phyloP scores from a whole-genome alignment of 805 yeast species.

The Metschnikowia santaceciliae region DNA sequence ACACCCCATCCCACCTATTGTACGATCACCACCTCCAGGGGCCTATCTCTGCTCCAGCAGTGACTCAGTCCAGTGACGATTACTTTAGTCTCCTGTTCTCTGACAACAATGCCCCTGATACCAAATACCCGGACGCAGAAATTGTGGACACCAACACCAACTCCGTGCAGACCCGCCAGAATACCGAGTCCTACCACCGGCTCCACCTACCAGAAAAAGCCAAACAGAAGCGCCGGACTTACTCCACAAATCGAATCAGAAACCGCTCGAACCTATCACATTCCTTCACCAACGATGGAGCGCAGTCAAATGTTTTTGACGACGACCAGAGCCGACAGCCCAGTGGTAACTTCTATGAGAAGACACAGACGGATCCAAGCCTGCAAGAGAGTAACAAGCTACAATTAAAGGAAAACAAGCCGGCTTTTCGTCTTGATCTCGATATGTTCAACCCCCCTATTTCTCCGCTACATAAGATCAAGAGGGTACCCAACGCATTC shows the following conservation, averaged over 20 bases:
- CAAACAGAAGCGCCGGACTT: conserved; percentile 5
- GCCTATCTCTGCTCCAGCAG: conserved; percentile 16
- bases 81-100: conserved; percentile 11
- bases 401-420: conserved; percentile 14
- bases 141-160: neutral
- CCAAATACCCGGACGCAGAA: neutral
- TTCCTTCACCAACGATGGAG: conserved; percentile 3
- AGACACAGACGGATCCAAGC: neutral
- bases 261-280: conserved; percentile 13
- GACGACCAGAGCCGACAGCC: conserved; percentile 4
- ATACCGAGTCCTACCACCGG: conserved; percentile 1
- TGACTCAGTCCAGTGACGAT: conserved; percentile 10
- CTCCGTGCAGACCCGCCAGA: conserved; percentile 1
- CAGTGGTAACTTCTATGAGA: neutral
- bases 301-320: neutral
- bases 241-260: conserved; percentile 7
- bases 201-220: conserved; percentile 3
- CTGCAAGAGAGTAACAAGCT: conserved; percentile 3
- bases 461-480: conserved; percentile 9
- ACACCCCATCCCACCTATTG: neutral
- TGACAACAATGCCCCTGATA: neutral
- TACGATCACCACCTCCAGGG: conserved; percentile 6
- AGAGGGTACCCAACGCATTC: conserved; percentile 12
- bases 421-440: conserved; percentile 26
- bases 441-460: conserved; percentile 18